A percentile compares a stretch with the other conserved stretches of the same genome.
These are phyloP conservation scores for Talaromyces albobiverticillius DNA, from an alignment of 2,329 filamentous ascomycete genomes.

Conservation along the genomic window DNA sequence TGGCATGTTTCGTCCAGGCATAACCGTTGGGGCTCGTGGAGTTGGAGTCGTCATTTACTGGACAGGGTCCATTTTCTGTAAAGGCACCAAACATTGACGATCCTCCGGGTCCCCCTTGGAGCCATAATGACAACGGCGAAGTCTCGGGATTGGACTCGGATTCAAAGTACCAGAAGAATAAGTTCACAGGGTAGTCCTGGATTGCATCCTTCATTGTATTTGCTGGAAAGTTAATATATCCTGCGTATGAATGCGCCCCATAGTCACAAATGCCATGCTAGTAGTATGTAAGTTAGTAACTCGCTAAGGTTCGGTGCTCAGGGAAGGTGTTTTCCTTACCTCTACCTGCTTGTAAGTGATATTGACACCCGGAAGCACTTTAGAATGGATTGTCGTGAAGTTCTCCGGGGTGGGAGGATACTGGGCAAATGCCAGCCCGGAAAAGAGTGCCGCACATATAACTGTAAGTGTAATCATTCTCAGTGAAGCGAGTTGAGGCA, in stretches of 20 bases:
- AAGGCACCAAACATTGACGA: slow-evolving; percentile 39
- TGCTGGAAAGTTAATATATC: slow-evolving; percentile 3
- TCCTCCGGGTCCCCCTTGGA: slow-evolving; percentile 48
- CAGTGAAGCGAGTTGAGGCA: not conserved
- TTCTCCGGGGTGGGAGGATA: not conserved
- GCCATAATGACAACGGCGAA: slow-evolving; percentile 44
- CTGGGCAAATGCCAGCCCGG: not conserved
- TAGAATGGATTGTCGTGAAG: not conserved
- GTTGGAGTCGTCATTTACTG: slow-evolving; percentile 41
- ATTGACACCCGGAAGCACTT: not conserved
- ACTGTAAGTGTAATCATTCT: not conserved
- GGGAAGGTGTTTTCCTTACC: not conserved
- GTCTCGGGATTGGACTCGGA: slow-evolving; percentile 29
- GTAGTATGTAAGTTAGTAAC: not conserved
- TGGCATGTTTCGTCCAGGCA: slow-evolving; percentile 59
- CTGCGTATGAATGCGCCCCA: not conserved
- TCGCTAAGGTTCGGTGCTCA: not conserved
- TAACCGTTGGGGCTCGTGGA: slow-evolving; percentile 47
- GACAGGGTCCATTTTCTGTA: slow-evolving; percentile 45
- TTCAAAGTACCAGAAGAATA: slow-evolving; percentile 8
- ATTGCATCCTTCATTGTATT: slow-evolving; percentile 3
- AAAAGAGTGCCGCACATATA: not conserved
- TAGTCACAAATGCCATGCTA: not conserved
- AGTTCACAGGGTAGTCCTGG: not conserved
- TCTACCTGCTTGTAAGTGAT: slow-evolving; percentile 2